Base-by-base conservation (phyloP, 768 basidiomycete species). In the Guyanaporus albipodus region DNA sequence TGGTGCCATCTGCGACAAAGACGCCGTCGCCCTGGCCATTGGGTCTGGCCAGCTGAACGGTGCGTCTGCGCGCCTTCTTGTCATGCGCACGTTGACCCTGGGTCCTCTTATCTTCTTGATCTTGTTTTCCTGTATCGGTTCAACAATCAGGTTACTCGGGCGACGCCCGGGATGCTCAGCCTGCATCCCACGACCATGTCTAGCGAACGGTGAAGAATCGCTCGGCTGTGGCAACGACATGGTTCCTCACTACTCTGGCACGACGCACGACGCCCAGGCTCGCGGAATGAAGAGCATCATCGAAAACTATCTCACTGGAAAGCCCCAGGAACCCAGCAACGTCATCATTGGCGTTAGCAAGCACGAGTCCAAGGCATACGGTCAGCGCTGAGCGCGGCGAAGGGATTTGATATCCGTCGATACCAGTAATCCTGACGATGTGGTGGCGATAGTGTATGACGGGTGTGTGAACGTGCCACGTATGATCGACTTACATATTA, bases 101-200 rank as follows among this genome's bases (percentile, higher is more conserved):
- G 27, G 0, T 38, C 3, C n/a, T 6, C n/a, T 9, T 38, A n/a
- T 17, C 8, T 11, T 17, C 21, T 36, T 9, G 4, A 8, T 22
- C 17, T 28, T 36, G 12, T 15, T 15, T 36, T 15, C 22, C 14
- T 18, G n/a, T 7, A 4, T 29, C 8, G 14, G n/a, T 22, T 3
- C 14, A 12, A 32, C 31, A 21, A 28, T 22, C 33, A 56, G 51
- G 67, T 23, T 73, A 70, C 60, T 51, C 70, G 43, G 69, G 71
- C 42, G 87, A 91, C 67, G 87, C 91, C 34, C 89, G 88, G 91
- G 78, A 89, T 56, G 82, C 85, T 38, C 91, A 94, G 62, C 91
- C 93, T 34, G 85, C 91, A 9, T 88, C 90, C 3, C 78, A 73
- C 54, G 85, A 92, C 67, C 92, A 95, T 70, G 70, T 85, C 38